Evolutionary conservation across 2,329 filamentous ascomycete species (phyloP), one percentile per base, ranked within the genome.

Genomic region (Gremmenia infestans): DNA sequence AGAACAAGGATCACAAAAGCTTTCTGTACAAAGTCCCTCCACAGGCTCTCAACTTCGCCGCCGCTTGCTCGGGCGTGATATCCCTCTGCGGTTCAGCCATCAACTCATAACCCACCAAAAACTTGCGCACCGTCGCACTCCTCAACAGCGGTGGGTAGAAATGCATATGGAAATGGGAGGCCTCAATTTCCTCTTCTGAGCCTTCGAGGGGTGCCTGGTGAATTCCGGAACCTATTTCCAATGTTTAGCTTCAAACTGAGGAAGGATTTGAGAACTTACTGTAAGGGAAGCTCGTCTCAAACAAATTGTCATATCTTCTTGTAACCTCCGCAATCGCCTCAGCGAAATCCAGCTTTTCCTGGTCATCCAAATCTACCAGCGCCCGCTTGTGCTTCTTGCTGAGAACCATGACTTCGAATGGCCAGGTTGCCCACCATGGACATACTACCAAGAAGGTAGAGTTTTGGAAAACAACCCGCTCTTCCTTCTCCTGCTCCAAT

Each of bases 391-490:
- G 92, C 59, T 84, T 78, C 75, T 91, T 95, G 59, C 89, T 84
- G 32, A 97, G 78, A 57, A 99, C 81, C 78, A 99, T 88, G 48
- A 93, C 88, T 76, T 99, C 94, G 60, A 97, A 99, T 0, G 94
- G 94, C 94, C 94, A 99, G 17, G 91, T 81, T 0, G 91, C 94
- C 94, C 94, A 99, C 91, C 94, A 99, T 0, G 94, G 94, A 67
- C 92, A 96, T 15, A 97, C 82, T 0, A 92, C 87, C 43, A 96
- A 76, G 72, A 97, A 99, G 0, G 79, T 79, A 11, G 82, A 81
- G 70, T 99, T 99, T 71, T 95, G 86, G 70, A 89, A 96, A 0
- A 99, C 88, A 8, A 96, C 81, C 11, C 94, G 85, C 73, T 96
- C 91, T 63, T 85, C 75, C 74, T 95, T 95, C 65, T 86, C 80